Evolutionary conservation across 2,329 filamentous ascomycete species (phyloP).

Genomic region (Bipolaris victoriae): DNA sequence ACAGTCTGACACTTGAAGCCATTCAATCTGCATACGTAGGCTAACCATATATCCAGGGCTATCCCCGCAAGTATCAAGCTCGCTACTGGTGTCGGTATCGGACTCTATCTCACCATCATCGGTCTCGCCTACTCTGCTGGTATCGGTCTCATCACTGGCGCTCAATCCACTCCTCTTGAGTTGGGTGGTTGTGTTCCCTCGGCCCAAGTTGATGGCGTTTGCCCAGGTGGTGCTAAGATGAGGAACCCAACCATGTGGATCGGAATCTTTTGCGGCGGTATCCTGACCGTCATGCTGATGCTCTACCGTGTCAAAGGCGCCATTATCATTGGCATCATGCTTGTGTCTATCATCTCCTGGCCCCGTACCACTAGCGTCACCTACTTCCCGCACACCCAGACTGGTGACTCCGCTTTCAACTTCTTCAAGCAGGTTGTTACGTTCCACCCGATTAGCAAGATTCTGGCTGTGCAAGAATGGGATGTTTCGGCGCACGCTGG

Average conservation of each 20-base stretch:
- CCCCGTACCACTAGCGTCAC: conserved; percentile 77
- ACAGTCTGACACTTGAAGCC: neutral
- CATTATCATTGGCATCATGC: conserved; percentile 80
- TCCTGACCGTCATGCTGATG: conserved; percentile 80
- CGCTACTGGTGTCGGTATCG: conserved; percentile 84
- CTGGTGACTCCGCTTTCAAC: conserved; percentile 74
- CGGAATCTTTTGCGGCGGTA: conserved; percentile 83
- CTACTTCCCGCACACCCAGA: conserved; percentile 75
- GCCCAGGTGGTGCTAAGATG: conserved; percentile 74
- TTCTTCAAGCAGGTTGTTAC: conserved; percentile 89
- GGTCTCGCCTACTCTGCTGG: conserved; percentile 81
- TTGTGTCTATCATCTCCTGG: conserved; percentile 90
- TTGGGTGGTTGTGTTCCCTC: conserved; percentile 74
- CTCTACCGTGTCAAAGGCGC: conserved; percentile 87
- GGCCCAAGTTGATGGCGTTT: conserved; percentile 57
- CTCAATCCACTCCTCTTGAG: conserved; percentile 70
- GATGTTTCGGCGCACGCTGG: conserved; percentile 70
- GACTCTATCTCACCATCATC: conserved; percentile 78
- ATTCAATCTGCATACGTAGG: conserved; percentile 35
- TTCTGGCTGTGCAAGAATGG: conserved; percentile 76
- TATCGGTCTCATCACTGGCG: conserved; percentile 77
- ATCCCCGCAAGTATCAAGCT: conserved; percentile 87
- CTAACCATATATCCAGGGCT: conserved; percentile 60
- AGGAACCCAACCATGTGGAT: conserved; percentile 84
- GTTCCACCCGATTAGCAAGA: conserved; percentile 77